Base-by-base conservation (phyloP, 257 asterid species). In the Thymus mandschuricus region DNA sequence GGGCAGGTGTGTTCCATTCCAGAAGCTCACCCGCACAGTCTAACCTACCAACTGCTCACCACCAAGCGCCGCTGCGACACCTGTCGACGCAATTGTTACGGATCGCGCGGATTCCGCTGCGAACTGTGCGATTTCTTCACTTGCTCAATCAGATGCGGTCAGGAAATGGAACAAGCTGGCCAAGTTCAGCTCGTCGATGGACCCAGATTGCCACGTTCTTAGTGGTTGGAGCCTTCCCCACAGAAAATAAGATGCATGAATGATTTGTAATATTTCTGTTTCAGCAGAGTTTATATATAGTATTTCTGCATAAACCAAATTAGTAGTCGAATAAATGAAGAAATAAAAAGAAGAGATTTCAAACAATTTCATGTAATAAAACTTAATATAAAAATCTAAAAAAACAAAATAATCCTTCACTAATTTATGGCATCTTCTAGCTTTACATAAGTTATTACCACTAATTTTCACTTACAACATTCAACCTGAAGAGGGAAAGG, bases 391-490 rank as follows among this genome's bases (percentile, higher is more conserved):
- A 10, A 73, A 68, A 69, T 28, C 28, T 55, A 40, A 30, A 41
- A 21, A 21, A 48, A 50, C 41, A 46, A 41, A 67, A 40, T 10
- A 50, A 59, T 43, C 72, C 44, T 41, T 71, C 50, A 62, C 21
- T 6, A 54, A 60, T 57, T 38, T 68, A 10, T 29, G 43, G 56
- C 61, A n/a, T n/a, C n/a, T n/a, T n/a, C n/a, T n/a, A n/a, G n/a
- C n/a, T n/a, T n/a, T n/a, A n/a, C 66, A 54, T 35, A 10, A 49
- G 52, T 28, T 21, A 71, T 52, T 30, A 45, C 41, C 49, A 34
- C 59, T 31, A n/a, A 6, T 29, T 21, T 41, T 50, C 75, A 65
- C 38, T 62, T 61, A 57, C 69, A 46, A 60, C 54, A 75, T 43
- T 45, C 59, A 33, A 11, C 11, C 28, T 48, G 61, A 69, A 49